These are phyloP conservation scores for Fusarium haematococcum DNA, from an alignment of 2,329 filamentous ascomycete species.

Conservation along the genomic window DNA sequence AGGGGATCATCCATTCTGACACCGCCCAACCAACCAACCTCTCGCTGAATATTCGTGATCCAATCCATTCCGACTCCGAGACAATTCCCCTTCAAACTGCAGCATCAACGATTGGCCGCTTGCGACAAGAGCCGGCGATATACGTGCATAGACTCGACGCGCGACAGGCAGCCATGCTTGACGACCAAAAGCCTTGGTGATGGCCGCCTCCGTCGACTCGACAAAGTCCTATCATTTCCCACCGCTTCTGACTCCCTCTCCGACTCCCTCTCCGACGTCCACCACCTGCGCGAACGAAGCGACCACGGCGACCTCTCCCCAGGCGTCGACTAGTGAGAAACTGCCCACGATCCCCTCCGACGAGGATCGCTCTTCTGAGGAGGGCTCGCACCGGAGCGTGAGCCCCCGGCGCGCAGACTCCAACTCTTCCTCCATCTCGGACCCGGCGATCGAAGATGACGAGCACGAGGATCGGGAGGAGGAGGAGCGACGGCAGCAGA, in stretches of 20 bases:
- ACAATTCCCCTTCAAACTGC: neutral
- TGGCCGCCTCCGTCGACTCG: slow-evolving; percentile 42
- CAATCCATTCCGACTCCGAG: neutral
- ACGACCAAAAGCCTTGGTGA: slow-evolving; percentile 39
- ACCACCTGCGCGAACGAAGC: slow-evolving; percentile 25
- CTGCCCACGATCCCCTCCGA: slow-evolving; percentile 45
- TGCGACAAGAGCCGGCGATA: neutral
- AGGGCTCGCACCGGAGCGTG: slow-evolving; percentile 41
- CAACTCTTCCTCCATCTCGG: slow-evolving; percentile 48
- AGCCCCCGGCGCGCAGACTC: slow-evolving; percentile 40
- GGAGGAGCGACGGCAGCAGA: neutral
- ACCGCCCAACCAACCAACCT: slow-evolving; percentile 16
- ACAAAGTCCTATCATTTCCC: slow-evolving; percentile 35
- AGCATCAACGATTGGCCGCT: slow-evolving; percentile 3
- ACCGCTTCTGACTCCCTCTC: slow-evolving; percentile 25
- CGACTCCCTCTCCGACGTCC: slow-evolving; percentile 15
- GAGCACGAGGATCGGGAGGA: slow-evolving; percentile 2
- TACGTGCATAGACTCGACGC: neutral
- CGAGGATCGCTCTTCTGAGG: slow-evolving; percentile 48
- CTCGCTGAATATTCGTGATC: slow-evolving; percentile 4
- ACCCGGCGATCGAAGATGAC: slow-evolving; percentile 43
- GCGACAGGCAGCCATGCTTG: slow-evolving; percentile 28
- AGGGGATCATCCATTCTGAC: slow-evolving; percentile 37
- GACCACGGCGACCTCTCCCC: neutral
- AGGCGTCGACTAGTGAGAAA: neutral